Percentiles rank a stretch among this genome's conserved stretches.
Evolutionary conservation across 2,329 filamentous ascomycete species (phyloP).

Genomic region (Fusarium oligoseptatum): DNA sequence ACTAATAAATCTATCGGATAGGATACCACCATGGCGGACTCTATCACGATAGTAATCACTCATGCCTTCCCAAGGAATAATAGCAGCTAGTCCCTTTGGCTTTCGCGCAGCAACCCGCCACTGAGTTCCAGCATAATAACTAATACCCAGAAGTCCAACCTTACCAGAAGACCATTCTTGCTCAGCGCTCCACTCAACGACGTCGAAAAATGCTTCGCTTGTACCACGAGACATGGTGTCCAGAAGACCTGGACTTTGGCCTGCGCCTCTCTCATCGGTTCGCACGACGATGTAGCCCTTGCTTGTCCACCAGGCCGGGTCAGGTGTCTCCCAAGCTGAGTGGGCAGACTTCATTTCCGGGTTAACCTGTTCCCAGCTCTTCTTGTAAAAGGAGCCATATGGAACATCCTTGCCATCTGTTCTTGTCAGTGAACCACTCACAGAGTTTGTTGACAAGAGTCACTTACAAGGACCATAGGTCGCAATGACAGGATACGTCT

Average conservation of each 20-base stretch:
- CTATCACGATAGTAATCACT: constrained; percentile 1
- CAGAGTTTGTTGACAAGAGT: no score
- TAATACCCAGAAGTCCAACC: constrained; percentile 61
- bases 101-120: constrained; percentile 61
- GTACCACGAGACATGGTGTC: not conserved
- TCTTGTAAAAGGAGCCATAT: not conserved
- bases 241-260: constrained; percentile 2
- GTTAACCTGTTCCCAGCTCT: not conserved
- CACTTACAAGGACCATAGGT: not conserved
- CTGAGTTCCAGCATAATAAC: constrained; percentile 58
- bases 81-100: constrained; percentile 59
- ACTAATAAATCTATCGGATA: not conserved
- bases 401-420: not conserved
- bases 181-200: constrained; percentile 5
- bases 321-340: constrained; percentile 14
- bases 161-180: constrained; percentile 59
- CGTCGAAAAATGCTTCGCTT: not conserved
- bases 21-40: constrained; percentile 10
- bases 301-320: constrained; percentile 5
- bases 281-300: constrained; percentile 8
- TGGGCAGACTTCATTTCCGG: not conserved
- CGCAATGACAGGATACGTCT: constrained; percentile 5
- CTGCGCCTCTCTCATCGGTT: constrained; percentile 9
- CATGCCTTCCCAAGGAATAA: constrained; percentile 51
- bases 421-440: not conserved